Conservation (phyloP, 2,329 filamentous ascomycete genomes). For the Diplocarpon mali region DNA sequence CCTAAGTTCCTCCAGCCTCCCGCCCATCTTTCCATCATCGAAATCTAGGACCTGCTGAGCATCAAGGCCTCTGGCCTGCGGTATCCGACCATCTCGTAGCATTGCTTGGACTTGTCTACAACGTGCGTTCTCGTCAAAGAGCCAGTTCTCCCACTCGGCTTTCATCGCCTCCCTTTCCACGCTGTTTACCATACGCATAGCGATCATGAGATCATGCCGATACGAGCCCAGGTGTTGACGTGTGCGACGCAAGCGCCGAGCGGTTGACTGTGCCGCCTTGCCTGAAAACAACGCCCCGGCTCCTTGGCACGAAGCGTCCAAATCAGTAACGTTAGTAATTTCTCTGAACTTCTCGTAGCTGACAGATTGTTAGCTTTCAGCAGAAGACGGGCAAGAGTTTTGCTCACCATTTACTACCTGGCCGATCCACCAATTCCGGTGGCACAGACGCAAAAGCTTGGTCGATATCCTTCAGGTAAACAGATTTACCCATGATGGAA, state of each 20-base stretch:
- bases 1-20: conserved; percentile 35
- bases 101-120: conserved; percentile 52
- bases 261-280: conserved; percentile 40
- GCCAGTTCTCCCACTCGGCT: conserved; percentile 90
- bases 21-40: conserved; percentile 22
- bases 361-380: conserved; percentile 9
- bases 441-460: conserved; percentile 36
- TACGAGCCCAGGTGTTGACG: conserved; percentile 74
- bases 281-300: conserved; percentile 38
- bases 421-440: conserved; percentile 8
- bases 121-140: conserved; percentile 63
- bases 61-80: conserved; percentile 18
- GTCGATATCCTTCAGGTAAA: conserved; percentile 75
- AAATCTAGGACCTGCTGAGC: conserved; percentile 16
- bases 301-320: conserved; percentile 45
- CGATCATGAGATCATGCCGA: conserved; percentile 82
- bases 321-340: conserved; percentile 45
- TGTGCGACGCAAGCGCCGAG: conserved; percentile 60
- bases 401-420: conserved; percentile 41
- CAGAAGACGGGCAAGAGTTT: not conserved
- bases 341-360: conserved; percentile 51
- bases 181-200: conserved; percentile 78
- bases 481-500: conserved; percentile 68
- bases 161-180: conserved; percentile 78
- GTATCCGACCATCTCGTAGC: conserved; percentile 29